phyloP scores from a whole-genome alignment of 2,329 filamentous ascomycete species.

The Colletotrichum caudatum region DNA sequence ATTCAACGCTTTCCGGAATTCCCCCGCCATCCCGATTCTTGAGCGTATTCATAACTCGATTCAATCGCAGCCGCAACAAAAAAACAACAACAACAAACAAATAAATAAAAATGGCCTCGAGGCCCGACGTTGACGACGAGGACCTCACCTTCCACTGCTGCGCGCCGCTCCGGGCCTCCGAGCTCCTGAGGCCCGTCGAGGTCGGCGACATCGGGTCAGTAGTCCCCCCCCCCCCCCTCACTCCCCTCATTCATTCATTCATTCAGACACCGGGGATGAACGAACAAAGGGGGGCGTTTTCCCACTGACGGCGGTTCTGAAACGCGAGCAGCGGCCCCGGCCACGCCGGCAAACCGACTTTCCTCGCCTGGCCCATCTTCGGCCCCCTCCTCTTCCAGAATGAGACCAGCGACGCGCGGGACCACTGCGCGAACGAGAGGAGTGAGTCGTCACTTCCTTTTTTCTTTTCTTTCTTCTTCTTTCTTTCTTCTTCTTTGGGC shows the following conservation, averaged over 20 bases:
- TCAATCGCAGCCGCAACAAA: background rate
- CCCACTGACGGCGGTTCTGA: constrained; percentile 3
- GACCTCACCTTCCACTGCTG: constrained; percentile 55
- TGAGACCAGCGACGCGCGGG: constrained; percentile 77
- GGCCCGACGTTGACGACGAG: constrained; percentile 50
- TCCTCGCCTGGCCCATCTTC: constrained; percentile 72
- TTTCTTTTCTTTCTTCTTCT: no score
- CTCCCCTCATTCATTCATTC: no score
- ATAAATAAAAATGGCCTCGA: constrained; percentile 16
- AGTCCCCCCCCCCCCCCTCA: background rate
- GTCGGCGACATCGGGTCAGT: constrained; percentile 56
- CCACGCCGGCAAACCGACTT: constrained; percentile 55
- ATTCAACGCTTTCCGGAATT: background rate
- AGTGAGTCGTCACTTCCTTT: constrained; percentile 57
- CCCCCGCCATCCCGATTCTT: background rate
- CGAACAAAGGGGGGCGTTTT: background rate
- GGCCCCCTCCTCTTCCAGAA: constrained; percentile 81
- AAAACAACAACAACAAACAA: no score
- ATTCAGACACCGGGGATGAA: background rate
- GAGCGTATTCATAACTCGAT: no score
- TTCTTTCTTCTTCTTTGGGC: no score
- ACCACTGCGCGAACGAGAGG: constrained; percentile 84
- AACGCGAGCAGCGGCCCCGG: constrained; percentile 39
- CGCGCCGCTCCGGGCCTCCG: constrained; percentile 50
- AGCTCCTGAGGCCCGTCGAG: constrained; percentile 58